Evolutionary conservation across 2,329 filamentous ascomycete species (phyloP).

Genomic region (Atkinsonella texensis): DNA sequence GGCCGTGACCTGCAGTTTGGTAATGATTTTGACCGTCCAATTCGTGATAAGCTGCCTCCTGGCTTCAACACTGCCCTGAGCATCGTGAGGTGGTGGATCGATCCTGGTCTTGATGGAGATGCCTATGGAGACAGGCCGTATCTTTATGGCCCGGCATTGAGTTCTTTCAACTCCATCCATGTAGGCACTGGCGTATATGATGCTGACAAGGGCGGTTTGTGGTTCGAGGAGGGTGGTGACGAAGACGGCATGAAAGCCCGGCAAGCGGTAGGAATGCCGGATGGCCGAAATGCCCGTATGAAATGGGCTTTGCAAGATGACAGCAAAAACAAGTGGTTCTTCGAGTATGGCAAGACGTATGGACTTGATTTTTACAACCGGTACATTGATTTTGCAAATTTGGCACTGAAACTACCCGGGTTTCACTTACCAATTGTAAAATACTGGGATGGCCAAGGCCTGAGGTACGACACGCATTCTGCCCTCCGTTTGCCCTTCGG

Average conservation of each 20-base stretch:
- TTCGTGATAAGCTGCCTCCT: conserved; percentile 73
- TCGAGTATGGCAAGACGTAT: conserved; percentile 41
- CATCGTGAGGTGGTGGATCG: conserved; percentile 81
- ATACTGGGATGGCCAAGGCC: conserved; percentile 69
- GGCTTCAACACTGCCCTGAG: conserved; percentile 77
- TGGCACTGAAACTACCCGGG: conserved; percentile 59
- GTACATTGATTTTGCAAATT: conserved; percentile 73
- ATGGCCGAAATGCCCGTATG: conserved; percentile 39
- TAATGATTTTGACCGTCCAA: conserved; percentile 89
- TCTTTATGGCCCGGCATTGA: conserved; percentile 71
- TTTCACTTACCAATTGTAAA: conserved; percentile 62
- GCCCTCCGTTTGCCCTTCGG: conserved; percentile 1
- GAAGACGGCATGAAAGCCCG: conserved; percentile 39
- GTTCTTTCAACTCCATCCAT: conserved; percentile 65
- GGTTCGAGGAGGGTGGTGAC: conserved; percentile 56
- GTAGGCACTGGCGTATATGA: conserved; percentile 45
- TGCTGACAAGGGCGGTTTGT: conserved; percentile 35
- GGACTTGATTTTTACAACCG: conserved; percentile 72
- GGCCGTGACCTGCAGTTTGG: conserved; percentile 76
- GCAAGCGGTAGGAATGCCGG: conserved; percentile 36
- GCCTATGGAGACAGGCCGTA: conserved; percentile 78
- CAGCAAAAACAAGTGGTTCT: conserved; percentile 40
- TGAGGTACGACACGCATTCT: conserved; percentile 43
- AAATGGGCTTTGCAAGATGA: conserved; percentile 42
- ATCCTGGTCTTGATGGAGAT: conserved; percentile 84